phyloP scores from a whole-genome alignment of 2,329 filamentous ascomycete genomes.

The Fusarium sp. region DNA sequence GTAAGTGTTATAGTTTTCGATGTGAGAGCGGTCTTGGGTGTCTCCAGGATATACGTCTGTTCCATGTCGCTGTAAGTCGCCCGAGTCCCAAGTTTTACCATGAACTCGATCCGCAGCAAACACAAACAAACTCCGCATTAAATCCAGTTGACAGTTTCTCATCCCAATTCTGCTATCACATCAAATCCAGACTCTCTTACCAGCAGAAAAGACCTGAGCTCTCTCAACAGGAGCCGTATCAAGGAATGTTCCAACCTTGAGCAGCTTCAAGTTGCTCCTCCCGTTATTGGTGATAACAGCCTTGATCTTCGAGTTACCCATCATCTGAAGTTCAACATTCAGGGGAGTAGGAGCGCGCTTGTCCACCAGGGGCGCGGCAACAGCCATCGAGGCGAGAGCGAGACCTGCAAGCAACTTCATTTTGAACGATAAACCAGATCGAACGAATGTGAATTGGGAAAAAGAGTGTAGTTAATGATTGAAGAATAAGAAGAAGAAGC shows the following conservation, averaged over 20 bases:
- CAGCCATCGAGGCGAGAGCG: conserved; percentile 45
- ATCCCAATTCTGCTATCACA: not conserved
- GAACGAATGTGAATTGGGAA: conserved; percentile 23
- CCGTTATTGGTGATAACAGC: conserved; percentile 67
- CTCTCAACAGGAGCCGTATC: conserved; percentile 67
- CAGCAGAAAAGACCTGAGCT: conserved; percentile 61
- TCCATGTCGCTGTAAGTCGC: not conserved
- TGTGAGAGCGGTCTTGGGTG: not conserved
- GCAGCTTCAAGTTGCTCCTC: conserved; percentile 61
- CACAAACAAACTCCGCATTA: not conserved
- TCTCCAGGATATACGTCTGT: not conserved
- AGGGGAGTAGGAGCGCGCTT: conserved; percentile 57
- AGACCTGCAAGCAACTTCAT: conserved; percentile 49
- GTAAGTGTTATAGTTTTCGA: not conserved
- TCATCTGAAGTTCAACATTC: conserved; percentile 60
- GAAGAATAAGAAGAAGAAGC: not conserved
- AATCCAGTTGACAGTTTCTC: not conserved
- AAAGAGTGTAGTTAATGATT: conserved; percentile 17
- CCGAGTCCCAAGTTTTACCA: not conserved
- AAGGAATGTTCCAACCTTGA: conserved; percentile 67
- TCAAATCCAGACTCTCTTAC: conserved; percentile 46
- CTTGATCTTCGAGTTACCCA: conserved; percentile 66
- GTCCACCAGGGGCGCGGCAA: conserved; percentile 41
- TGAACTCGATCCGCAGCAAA: not conserved
- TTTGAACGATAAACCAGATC: conserved; percentile 33